A percentile compares a stretch with the other conserved stretches of the same genome.
Conservation (phyloP, 2,329 filamentous ascomycete species). For the Sordariomycetes sp. region DNA sequence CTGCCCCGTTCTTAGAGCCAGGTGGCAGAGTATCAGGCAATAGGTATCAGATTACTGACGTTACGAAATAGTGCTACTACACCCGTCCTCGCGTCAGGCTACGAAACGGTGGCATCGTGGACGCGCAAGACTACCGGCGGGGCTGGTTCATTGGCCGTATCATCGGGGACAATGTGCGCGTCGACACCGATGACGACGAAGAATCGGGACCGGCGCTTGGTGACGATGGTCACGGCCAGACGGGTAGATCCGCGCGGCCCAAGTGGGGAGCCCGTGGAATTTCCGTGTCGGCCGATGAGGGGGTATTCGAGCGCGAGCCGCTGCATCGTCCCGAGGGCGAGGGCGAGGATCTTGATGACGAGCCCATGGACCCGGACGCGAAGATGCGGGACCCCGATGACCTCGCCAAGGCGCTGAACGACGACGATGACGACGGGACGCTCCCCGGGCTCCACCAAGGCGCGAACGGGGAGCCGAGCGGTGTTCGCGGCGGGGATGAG, state of each 20-base stretch:
- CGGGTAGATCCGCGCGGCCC: slow-evolving; percentile 17
- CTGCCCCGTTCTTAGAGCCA: not conserved
- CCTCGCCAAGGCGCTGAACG: slow-evolving; percentile 43
- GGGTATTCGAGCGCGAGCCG: slow-evolving; percentile 35
- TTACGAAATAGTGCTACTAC: slow-evolving; percentile 48
- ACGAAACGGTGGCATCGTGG: slow-evolving; percentile 73
- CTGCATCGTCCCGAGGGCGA: slow-evolving; percentile 20
- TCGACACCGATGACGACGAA: slow-evolving; percentile 53
- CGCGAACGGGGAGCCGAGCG: slow-evolving; percentile 17
- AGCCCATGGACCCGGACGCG: slow-evolving; percentile 43
- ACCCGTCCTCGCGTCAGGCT: slow-evolving; percentile 89
- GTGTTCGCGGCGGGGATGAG: slow-evolving; percentile 30
- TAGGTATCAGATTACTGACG: not conserved
- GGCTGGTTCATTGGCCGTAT: slow-evolving; percentile 75
- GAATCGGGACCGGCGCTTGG: slow-evolving; percentile 40
- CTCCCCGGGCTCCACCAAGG: slow-evolving; percentile 2
- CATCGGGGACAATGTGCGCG: slow-evolving; percentile 40
- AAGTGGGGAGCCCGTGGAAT: slow-evolving; percentile 54
- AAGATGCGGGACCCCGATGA: slow-evolving; percentile 56
- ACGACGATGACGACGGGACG: slow-evolving; percentile 21
- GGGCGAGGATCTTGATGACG: slow-evolving; percentile 28
- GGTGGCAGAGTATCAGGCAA: not conserved
- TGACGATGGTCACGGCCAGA: slow-evolving; percentile 11
- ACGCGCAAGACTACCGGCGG: slow-evolving; percentile 74
- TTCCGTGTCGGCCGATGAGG: slow-evolving; percentile 53